A percentile compares a stretch with the other conserved stretches of the same genome.
Conservation (phyloP, 2,329 filamentous ascomycete species). For the Colletotrichum navitas region DNA sequence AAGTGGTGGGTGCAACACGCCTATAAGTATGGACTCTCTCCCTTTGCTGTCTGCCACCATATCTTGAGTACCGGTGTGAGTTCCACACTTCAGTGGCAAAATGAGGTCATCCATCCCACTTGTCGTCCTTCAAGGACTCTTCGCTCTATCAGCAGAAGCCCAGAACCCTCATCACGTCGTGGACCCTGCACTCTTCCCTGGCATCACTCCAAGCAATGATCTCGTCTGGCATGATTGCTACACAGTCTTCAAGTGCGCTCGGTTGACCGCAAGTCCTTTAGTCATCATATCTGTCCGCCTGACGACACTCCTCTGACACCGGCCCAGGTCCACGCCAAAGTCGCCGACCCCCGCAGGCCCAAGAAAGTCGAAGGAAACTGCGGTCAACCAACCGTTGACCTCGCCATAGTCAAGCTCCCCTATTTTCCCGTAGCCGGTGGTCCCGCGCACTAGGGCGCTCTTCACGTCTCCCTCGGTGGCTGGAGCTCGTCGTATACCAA, state of each 20-base stretch:
- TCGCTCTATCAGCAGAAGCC: neutral
- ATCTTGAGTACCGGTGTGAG: neutral
- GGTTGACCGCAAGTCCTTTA: neutral
- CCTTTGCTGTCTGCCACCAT: too few relatives aligned
- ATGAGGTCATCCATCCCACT: slow-evolving; percentile 1
- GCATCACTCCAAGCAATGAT: slow-evolving; percentile 6
- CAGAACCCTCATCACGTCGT: slow-evolving; percentile 22
- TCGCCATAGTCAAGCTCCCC: slow-evolving; percentile 28
- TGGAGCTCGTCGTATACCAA: slow-evolving; percentile 31
- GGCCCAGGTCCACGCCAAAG: slow-evolving; percentile 17
- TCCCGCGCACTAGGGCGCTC: neutral
- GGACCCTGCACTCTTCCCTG: neutral
- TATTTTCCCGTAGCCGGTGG: slow-evolving; percentile 14
- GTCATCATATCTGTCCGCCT: neutral
- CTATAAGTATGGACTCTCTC: neutral
- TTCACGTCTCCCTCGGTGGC: slow-evolving; percentile 23
- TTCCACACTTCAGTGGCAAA: neutral
- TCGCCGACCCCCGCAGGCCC: slow-evolving; percentile 18
- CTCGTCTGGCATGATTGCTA: slow-evolving; percentile 30
- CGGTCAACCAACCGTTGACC: slow-evolving; percentile 19
- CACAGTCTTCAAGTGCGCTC: slow-evolving; percentile 23
- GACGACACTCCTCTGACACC: neutral
- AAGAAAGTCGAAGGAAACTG: slow-evolving; percentile 16
- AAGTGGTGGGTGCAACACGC: neutral
- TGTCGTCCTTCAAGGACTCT: neutral